Percentiles rank a stretch among this genome's conserved stretches.
These are phyloP conservation scores for Zalaria obscura DNA, from an alignment of 2,329 filamentous ascomycete species.

Conservation along the genomic window DNA sequence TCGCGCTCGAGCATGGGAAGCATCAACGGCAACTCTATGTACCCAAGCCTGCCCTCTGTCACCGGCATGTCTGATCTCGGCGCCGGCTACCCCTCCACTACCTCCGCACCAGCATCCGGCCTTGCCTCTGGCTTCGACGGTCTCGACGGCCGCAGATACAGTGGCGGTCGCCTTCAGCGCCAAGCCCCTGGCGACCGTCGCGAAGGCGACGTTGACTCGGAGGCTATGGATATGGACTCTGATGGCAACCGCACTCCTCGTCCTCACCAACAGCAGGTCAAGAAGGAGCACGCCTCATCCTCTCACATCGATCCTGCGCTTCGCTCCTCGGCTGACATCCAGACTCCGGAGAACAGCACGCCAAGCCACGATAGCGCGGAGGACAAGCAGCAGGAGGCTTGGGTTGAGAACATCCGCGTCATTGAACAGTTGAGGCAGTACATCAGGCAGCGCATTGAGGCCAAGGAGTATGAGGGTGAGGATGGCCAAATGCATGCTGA, in stretches of 20 bases:
- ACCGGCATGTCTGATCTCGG: conserved; percentile 47
- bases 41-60: conserved; percentile 61
- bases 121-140: conserved; percentile 50
- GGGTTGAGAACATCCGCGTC: conserved; percentile 51
- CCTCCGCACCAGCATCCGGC: conserved; percentile 53
- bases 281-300: conserved; percentile 7
- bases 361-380: conserved; percentile 16
- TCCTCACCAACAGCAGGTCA: conserved; percentile 16
- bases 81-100: conserved; percentile 46
- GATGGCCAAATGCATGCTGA: conserved; percentile 6
- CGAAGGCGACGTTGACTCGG: conserved; percentile 21
- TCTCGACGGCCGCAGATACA: conserved; percentile 46
- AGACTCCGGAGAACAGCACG: conserved; percentile 11
- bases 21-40: conserved; percentile 46
- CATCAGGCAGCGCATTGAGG: conserved; percentile 40
- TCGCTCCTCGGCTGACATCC: conserved; percentile 12
- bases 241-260: conserved; percentile 20
- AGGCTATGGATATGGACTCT: conserved; percentile 28
- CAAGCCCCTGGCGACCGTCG: conserved; percentile 30
- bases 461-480: conserved; percentile 33
- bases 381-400: conserved; percentile 36
- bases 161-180: conserved; percentile 44
- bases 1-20: conserved; percentile 39
- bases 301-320: conserved; percentile 22
- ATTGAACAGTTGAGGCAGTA: conserved; percentile 45